A percentile compares a stretch with the other conserved stretches of the same genome.
phyloP scores from a whole-genome alignment of 1,284 basidiomycete species.

The Pseudozyma sp. region DNA sequence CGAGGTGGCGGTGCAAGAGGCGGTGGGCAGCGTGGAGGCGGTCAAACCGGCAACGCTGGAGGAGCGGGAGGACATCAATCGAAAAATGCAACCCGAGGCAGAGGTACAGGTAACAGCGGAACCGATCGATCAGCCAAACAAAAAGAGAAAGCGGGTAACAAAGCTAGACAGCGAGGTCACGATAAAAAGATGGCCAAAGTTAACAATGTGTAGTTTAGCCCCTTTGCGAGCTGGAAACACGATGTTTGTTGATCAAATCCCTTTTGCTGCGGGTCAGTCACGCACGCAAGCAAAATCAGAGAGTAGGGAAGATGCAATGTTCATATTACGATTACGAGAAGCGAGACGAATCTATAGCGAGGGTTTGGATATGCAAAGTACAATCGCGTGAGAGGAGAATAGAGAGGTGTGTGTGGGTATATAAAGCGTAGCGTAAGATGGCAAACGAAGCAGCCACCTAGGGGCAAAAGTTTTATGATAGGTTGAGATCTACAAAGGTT shows the following conservation, averaged over 20 bases:
- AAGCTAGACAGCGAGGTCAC: conserved; percentile 37
- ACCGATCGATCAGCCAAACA: conserved; percentile 41
- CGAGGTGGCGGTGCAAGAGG: conserved; percentile 35
- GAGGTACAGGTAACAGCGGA: conserved; percentile 42
- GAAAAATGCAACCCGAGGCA: conserved; percentile 29
- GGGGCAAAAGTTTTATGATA: no score
- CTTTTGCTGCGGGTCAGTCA: background rate
- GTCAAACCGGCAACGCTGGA: conserved; percentile 24
- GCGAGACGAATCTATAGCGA: background rate
- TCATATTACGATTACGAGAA: background rate
- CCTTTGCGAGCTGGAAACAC: no score
- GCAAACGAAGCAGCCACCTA: no score
- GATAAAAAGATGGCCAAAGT: conserved; percentile 52
- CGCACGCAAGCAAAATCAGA: background rate
- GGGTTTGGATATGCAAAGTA: background rate
- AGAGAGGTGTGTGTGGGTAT: conserved; percentile 20
- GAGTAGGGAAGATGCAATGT: background rate
- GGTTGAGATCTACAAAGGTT: conserved; percentile 8
- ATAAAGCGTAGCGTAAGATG: background rate
- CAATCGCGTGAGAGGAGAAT: background rate
- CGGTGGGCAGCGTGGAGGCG: conserved; percentile 26
- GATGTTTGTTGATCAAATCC: background rate
- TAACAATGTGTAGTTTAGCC: background rate
- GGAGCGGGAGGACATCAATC: conserved; percentile 15
- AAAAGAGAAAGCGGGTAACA: conserved; percentile 54